A percentile compares a stretch with the other conserved stretches of the same genome.
Evolutionary conservation across 2,329 filamentous ascomycete genomes (phyloP).

Genomic region (Sporothrix inflata): DNA sequence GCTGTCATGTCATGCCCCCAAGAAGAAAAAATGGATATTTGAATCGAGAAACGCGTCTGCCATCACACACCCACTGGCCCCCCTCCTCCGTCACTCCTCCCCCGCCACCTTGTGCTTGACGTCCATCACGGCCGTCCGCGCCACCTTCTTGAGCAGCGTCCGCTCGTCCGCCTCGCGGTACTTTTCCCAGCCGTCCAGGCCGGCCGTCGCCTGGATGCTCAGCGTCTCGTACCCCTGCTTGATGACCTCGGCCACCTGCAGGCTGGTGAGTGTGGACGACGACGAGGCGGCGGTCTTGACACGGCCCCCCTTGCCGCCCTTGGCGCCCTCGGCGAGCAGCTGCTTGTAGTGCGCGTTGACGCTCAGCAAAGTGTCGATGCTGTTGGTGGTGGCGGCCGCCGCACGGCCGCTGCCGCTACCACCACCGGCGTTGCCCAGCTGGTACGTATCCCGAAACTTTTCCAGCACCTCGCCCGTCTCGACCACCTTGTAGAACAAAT

Average conservation of each 20-base stretch:
- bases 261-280: conserved; percentile 73
- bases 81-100: neutral
- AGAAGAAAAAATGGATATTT: neutral
- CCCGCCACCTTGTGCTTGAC: conserved; percentile 40
- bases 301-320: conserved; percentile 46
- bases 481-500: conserved; percentile 97
- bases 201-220: conserved; percentile 86
- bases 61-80: no score
- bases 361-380: conserved; percentile 81
- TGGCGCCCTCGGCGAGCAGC: conserved; percentile 63
- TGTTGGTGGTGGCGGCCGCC: conserved; percentile 57
- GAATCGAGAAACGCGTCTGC: no score
- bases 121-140: conserved; percentile 72
- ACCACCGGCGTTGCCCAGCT: conserved; percentile 42
- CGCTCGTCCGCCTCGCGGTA: conserved; percentile 88
- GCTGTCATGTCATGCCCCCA: neutral
- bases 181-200: conserved; percentile 80
- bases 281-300: conserved; percentile 27
- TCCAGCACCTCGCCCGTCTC: conserved; percentile 82
- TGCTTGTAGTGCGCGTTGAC: conserved; percentile 87
- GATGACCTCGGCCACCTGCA: conserved; percentile 87
- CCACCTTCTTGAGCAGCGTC: conserved; percentile 82
- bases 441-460: conserved; percentile 81
- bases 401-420: neutral
- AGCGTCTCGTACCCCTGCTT: conserved; percentile 96